Evolutionary conservation across 2,329 filamentous ascomycete genomes (phyloP).

Genomic region (Fusarium graminum): DNA sequence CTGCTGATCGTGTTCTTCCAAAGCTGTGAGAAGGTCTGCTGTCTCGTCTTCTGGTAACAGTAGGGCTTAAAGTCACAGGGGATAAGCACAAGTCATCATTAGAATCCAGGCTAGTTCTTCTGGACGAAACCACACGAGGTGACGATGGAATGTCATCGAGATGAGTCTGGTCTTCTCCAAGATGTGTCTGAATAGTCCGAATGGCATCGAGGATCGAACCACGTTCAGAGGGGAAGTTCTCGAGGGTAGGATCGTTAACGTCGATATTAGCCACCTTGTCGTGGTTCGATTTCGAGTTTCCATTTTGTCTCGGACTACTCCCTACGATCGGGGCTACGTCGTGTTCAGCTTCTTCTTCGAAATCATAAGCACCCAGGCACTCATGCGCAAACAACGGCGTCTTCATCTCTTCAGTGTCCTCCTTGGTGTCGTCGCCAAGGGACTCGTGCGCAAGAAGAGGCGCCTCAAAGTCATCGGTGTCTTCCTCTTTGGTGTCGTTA

Average conservation of each 20-base stretch:
- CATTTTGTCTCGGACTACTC: constrained; percentile 34
- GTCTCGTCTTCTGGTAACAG: constrained; percentile 50
- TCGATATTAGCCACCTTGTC: constrained; percentile 50
- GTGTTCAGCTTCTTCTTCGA: constrained; percentile 52
- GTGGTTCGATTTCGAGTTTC: constrained; percentile 37
- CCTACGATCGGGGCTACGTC: constrained; percentile 38
- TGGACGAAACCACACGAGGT: constrained; percentile 53
- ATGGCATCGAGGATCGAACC: constrained; percentile 61
- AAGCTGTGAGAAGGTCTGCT: constrained; percentile 53
- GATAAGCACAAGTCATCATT: constrained; percentile 54
- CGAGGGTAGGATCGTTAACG: constrained; percentile 62
- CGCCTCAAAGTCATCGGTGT: constrained; percentile 49
- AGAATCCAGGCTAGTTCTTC: constrained; percentile 55
- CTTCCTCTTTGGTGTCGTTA: constrained; percentile 54
- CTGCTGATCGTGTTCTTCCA: constrained; percentile 54
- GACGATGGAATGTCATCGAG: constrained; percentile 55
- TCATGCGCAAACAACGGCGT: constrained; percentile 64
- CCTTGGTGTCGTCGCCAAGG: constrained; percentile 22
- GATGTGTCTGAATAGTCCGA: constrained; percentile 61
- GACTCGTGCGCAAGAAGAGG: constrained; percentile 32
- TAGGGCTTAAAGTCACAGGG: constrained; percentile 54
- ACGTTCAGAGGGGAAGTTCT: constrained; percentile 62
- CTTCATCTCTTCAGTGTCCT: constrained; percentile 42
- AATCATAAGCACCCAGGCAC: constrained; percentile 58
- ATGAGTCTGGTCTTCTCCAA: constrained; percentile 56